A percentile compares a stretch with the other conserved stretches of the same genome.
phyloP scores from a whole-genome alignment of 257 asterid species.

The Hygrophila difformis region DNA sequence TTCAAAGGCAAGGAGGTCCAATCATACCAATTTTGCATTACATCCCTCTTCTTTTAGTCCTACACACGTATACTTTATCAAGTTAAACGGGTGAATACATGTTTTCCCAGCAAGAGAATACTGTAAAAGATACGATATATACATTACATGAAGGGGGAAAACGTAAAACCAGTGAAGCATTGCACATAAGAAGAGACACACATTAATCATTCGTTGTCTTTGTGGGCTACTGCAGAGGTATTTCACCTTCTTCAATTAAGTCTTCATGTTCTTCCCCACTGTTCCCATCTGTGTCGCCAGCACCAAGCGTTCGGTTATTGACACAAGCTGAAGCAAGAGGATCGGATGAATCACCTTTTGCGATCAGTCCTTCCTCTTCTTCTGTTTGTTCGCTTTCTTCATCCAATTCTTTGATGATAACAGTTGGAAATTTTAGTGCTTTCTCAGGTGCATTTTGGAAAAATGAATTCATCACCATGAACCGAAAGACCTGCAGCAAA shows the following conservation, averaged over 20 bases:
- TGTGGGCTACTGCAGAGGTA: too few species aligned
- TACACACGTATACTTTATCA: too few species aligned
- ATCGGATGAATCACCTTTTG: constrained; percentile 5
- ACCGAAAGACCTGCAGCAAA: constrained; percentile 73
- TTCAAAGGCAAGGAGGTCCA: too few species aligned
- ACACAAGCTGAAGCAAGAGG: constrained; percentile 1
- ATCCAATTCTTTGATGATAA: constrained; percentile 40
- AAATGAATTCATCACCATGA: constrained; percentile 79
- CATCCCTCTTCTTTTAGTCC: too few species aligned
- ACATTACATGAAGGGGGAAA: too few species aligned
- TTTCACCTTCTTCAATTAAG: constrained; percentile 12
- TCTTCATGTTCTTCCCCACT: not conserved
- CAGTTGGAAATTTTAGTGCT: constrained; percentile 56
- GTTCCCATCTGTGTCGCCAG: not conserved
- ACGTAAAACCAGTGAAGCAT: too few species aligned
- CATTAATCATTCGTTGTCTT: too few species aligned
- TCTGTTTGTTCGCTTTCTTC: constrained; percentile 14
- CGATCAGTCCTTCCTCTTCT: constrained; percentile 17
- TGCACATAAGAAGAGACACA: too few species aligned
- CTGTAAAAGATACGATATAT: too few species aligned
- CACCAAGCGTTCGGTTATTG: not conserved
- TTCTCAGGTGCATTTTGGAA: constrained; percentile 38
- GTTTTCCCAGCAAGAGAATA: too few species aligned
- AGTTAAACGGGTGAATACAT: too few species aligned
- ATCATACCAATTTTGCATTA: too few species aligned